Evolutionary conservation across 2,329 filamentous ascomycete genomes (phyloP).

Genomic region (Alternaria viburni): DNA sequence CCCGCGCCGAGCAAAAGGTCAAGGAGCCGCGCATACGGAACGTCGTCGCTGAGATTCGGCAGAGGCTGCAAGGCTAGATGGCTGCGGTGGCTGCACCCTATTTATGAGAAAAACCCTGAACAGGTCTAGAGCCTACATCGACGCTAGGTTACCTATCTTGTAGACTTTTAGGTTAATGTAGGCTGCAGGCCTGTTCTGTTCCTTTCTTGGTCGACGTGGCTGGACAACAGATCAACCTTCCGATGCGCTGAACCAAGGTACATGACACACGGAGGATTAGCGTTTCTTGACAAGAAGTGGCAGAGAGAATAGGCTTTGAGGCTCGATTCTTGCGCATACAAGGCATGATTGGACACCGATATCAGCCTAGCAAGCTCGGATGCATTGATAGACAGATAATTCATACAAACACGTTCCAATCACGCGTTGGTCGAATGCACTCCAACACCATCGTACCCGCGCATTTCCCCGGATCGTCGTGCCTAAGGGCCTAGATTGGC

Average conservation of each 20-base stretch:
- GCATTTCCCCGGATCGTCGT: neutral
- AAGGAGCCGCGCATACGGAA: constrained; percentile 67
- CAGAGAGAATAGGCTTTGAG: neutral
- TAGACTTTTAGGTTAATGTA: neutral
- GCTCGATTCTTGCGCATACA: neutral
- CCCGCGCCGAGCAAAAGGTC: constrained; percentile 58
- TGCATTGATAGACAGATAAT: constrained; percentile 1
- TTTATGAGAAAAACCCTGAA: too few species aligned
- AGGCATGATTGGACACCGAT: neutral
- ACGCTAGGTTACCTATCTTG: neutral
- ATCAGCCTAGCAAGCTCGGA: neutral
- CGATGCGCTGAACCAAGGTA: neutral
- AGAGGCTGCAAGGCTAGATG: constrained; percentile 48
- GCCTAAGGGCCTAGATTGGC: neutral
- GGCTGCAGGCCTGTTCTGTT: neutral
- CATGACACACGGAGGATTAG: neutral
- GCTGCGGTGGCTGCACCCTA: neutral
- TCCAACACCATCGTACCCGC: neutral
- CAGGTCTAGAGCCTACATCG: too few species aligned
- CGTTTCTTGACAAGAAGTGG: neutral
- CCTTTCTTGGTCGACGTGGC: neutral
- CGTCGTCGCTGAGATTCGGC: constrained; percentile 65
- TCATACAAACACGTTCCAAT: neutral
- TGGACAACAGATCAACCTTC: neutral
- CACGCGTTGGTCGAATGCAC: neutral